Percentiles rank a stretch among this genome's conserved stretches.
Evolutionary conservation across 2,329 filamentous ascomycete genomes (phyloP).

Genomic region (Chlorencoelia australis): DNA sequence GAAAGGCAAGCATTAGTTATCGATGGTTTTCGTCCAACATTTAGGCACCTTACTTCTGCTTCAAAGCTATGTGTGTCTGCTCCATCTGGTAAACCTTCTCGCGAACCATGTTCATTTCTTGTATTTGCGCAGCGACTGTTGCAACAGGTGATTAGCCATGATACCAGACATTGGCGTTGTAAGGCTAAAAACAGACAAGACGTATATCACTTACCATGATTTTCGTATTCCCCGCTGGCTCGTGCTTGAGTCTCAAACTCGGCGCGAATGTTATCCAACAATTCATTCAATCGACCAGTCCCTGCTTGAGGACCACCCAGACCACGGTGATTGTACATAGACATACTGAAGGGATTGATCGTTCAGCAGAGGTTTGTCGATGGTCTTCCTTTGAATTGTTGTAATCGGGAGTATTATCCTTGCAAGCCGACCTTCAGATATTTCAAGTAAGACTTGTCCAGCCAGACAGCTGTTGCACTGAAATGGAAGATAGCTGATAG

Average conservation of each 20-base stretch:
- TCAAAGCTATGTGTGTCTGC: conserved; percentile 77
- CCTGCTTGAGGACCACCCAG: conserved; percentile 61
- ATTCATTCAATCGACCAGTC: conserved; percentile 67
- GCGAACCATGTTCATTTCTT: conserved; percentile 89
- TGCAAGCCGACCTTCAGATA: too few relatives aligned
- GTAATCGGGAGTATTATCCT: too few relatives aligned
- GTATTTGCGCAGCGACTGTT: conserved; percentile 80
- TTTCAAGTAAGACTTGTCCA: too few relatives aligned
- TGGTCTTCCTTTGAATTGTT: too few relatives aligned
- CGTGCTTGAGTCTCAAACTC: conserved; percentile 84
- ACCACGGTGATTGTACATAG: conserved; percentile 87
- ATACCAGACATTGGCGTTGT: too few relatives aligned
- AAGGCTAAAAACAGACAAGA: too few relatives aligned
- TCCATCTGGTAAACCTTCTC: conserved; percentile 92
- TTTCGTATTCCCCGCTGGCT: conserved; percentile 78
- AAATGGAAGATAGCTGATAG: too few relatives aligned
- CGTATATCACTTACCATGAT: conserved; percentile 74
- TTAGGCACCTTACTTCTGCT: conserved; percentile 64
- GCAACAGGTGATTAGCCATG: conserved; percentile 1
- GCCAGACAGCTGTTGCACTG: too few relatives aligned
- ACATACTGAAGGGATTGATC: conserved; percentile 37
- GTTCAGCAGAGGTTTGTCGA: too few relatives aligned
- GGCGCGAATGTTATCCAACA: conserved; percentile 79
- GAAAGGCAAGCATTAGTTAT: conserved; percentile 7
- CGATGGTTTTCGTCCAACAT: not conserved